A percentile compares a stretch with the other conserved stretches of the same genome.
Evolutionary conservation across 164 flowering plant species (phyloP).

Genomic region (Tinospora cordifolia): DNA sequence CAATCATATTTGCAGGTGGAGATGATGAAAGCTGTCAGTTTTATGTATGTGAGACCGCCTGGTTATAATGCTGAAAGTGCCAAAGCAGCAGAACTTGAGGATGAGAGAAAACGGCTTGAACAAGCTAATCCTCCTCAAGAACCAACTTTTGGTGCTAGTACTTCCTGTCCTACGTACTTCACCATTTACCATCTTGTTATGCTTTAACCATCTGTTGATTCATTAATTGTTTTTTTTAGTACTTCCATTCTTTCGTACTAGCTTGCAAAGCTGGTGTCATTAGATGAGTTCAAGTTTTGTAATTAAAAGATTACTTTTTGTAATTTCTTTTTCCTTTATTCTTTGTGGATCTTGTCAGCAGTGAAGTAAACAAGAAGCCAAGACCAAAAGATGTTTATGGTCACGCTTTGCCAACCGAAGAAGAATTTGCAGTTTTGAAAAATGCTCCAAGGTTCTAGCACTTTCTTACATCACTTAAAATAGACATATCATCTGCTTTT

Average conservation of each 20-base stretch:
- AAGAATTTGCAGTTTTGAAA: constrained; percentile 74
- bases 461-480: neutral
- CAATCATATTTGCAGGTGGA: constrained; percentile 43
- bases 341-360: constrained; percentile 10
- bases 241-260: neutral
- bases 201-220: neutral
- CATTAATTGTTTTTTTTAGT: neutral
- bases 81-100: constrained; percentile 87
- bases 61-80: constrained; percentile 97
- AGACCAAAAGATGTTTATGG: constrained; percentile 90
- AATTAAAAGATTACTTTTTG: neutral
- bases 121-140: constrained; percentile 21
- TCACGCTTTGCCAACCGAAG: constrained; percentile 82
- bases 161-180: constrained; percentile 19
- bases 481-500: neutral
- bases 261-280: neutral
- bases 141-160: constrained; percentile 13
- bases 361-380: constrained; percentile 52
- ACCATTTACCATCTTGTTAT: neutral
- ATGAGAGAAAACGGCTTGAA: constrained; percentile 43
- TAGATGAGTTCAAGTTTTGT: too few relatives aligned
- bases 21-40: constrained; percentile 94
- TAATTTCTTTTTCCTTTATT: neutral
- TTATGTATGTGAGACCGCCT: constrained; percentile 98
- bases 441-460: constrained; percentile 71